These are phyloP conservation scores for Flammula alnicola DNA, from an alignment of 1,284 basidiomycete species.

Conservation along the genomic window DNA sequence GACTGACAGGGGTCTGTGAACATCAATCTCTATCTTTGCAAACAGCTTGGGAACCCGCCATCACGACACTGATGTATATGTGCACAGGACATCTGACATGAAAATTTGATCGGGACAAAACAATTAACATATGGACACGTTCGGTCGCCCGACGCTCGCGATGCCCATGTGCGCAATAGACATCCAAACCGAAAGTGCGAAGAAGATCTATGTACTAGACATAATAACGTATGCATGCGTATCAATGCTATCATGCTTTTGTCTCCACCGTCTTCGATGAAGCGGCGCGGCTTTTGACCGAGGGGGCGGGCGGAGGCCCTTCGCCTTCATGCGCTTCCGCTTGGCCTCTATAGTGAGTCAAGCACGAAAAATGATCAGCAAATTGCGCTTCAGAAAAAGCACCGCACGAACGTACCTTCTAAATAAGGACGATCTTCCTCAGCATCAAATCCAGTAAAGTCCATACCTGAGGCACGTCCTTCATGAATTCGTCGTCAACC, in stretches of 20 bases:
- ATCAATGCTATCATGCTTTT: slow-evolving; percentile 18
- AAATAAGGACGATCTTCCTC: slow-evolving; percentile 74
- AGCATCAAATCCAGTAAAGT: slow-evolving; percentile 55
- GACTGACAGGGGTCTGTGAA: too few species aligned
- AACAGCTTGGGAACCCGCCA: too few species aligned
- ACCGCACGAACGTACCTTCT: slow-evolving; percentile 57
- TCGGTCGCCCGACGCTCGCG: too few species aligned
- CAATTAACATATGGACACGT: too few species aligned
- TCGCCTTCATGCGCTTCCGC: slow-evolving; percentile 74
- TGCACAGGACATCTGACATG: too few species aligned
- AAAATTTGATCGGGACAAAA: too few species aligned
- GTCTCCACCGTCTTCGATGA: slow-evolving; percentile 15
- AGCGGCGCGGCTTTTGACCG: slow-evolving; percentile 36
- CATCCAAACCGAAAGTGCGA: too few species aligned
- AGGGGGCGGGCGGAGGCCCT: slow-evolving; percentile 68
- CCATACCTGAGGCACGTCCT: slow-evolving; percentile 25
- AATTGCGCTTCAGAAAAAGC: neutral
- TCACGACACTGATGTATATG: too few species aligned
- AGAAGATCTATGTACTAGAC: too few species aligned
- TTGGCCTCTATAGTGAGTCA: slow-evolving; percentile 57
- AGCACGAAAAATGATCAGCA: slow-evolving; percentile 8
- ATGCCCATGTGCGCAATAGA: too few species aligned
- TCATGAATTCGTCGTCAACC: slow-evolving; percentile 33
- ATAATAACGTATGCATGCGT: neutral
- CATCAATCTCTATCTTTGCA: too few species aligned